phyloP scores from a whole-genome alignment of 73 alveolate genomes.

The Halteria grandinella region DNA sequence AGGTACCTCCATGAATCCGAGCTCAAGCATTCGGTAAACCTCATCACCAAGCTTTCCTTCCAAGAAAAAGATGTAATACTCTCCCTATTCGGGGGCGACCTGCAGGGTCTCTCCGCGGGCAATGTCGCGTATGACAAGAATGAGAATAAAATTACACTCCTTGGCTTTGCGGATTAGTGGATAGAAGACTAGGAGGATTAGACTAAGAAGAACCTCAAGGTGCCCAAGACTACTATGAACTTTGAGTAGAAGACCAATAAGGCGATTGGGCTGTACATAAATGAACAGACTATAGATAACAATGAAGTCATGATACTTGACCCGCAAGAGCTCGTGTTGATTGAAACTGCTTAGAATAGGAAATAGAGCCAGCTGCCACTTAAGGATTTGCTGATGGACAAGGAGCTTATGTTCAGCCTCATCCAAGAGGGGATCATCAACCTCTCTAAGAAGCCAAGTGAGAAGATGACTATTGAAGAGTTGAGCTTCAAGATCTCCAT shows the following conservation, averaged over 20 bases:
- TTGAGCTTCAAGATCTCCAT: slow-evolving; percentile 32
- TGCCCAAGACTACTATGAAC: slow-evolving; percentile 52
- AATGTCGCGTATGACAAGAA: slow-evolving; percentile 28
- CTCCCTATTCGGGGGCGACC: slow-evolving; percentile 44
- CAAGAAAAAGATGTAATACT: slow-evolving; percentile 48
- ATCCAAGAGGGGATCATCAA: slow-evolving; percentile 23
- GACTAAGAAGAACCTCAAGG: slow-evolving; percentile 48
- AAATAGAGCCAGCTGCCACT: slow-evolving; percentile 32
- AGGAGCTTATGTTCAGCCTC: slow-evolving; percentile 36
- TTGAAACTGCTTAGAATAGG: not conserved
- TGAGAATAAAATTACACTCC: slow-evolving; percentile 35
- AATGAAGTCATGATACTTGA: slow-evolving; percentile 48
- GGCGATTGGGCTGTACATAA: slow-evolving; percentile 43
- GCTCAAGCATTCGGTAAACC: slow-evolving; percentile 3
- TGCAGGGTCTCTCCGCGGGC: slow-evolving; percentile 37
- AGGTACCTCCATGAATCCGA: slow-evolving; percentile 39
- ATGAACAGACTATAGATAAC: slow-evolving; percentile 42
- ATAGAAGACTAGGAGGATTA: slow-evolving; percentile 53
- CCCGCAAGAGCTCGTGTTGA: slow-evolving; percentile 37
- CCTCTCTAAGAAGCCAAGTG: slow-evolving; percentile 3
- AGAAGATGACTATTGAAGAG: slow-evolving; percentile 32
- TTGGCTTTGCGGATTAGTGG: slow-evolving; percentile 50
- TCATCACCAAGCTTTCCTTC: not conserved
- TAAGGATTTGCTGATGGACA: slow-evolving; percentile 48
- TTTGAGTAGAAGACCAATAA: slow-evolving; percentile 38